A percentile compares a stretch with the other conserved stretches of the same genome.
Conservation (phyloP, 192 early-diverging fungal genomes). For the Podila verticillata region DNA sequence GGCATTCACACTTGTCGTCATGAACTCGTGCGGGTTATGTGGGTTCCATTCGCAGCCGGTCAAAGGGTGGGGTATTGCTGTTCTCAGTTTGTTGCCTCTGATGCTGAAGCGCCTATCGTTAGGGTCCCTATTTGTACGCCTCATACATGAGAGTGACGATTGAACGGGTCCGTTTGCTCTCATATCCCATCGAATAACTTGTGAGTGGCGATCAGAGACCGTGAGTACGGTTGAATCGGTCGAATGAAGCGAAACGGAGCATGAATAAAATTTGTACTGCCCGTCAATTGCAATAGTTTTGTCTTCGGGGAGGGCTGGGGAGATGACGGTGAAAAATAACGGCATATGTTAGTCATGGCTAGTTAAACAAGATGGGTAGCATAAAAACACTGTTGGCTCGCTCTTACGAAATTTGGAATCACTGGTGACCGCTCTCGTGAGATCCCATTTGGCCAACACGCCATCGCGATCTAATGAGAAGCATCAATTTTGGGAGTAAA, state of each 20-base stretch:
- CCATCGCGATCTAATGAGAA: not conserved
- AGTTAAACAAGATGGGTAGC: not conserved
- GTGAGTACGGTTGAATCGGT: constrained; percentile 22
- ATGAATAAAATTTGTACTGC: constrained; percentile 4
- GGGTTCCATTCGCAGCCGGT: constrained; percentile 30
- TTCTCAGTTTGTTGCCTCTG: not conserved
- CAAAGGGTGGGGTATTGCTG: constrained; percentile 10
- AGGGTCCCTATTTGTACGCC: not conserved
- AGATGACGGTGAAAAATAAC: not conserved
- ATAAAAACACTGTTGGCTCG: not conserved
- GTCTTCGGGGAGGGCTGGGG: not conserved
- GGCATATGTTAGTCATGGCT: not conserved
- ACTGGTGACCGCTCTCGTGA: not conserved
- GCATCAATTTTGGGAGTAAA: not conserved
- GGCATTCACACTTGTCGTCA: constrained; percentile 9
- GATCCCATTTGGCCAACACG: not conserved
- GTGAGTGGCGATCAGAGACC: constrained; percentile 17
- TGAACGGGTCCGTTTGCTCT: constrained; percentile 3
- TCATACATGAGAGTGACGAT: constrained; percentile 1
- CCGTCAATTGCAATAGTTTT: not conserved
- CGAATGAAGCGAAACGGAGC: constrained; percentile 23
- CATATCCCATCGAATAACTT: constrained; percentile 31
- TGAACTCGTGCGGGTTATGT: constrained; percentile 24
- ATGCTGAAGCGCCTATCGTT: too few relatives aligned
- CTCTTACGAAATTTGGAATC: not conserved